Conservation (phyloP, 371 early-diverging fungal species). For the Rhizopus stolonifer region DNA sequence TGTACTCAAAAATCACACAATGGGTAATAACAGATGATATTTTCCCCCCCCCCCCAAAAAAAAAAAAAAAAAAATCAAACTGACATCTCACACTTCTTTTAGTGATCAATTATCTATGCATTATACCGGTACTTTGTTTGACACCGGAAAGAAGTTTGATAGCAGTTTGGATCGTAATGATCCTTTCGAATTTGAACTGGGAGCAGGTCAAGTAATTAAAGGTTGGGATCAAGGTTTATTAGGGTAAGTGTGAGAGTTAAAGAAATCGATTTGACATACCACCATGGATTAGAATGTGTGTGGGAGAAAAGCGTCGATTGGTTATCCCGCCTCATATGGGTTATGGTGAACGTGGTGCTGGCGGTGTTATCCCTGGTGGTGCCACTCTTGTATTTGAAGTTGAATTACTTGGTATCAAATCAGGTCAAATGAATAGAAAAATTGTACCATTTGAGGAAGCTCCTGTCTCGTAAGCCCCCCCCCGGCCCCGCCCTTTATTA, state of each 20-base stretch:
- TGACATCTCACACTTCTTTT: too few relatives aligned
- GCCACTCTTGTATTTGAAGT: slow-evolving; percentile 70
- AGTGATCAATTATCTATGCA: slow-evolving; percentile 77
- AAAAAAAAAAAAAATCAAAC: too few relatives aligned
- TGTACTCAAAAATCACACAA: slow-evolving; percentile 45
- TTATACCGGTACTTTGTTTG: slow-evolving; percentile 76
- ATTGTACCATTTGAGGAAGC: not conserved
- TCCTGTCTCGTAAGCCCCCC: slow-evolving; percentile 16
- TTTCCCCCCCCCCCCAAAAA: too few relatives aligned
- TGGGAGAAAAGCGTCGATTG: slow-evolving; percentile 82
- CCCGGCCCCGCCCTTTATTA: not conserved
- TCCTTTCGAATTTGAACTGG: slow-evolving; percentile 76
- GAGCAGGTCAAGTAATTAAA: slow-evolving; percentile 64
- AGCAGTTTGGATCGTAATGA: slow-evolving; percentile 67
- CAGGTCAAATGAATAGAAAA: slow-evolving; percentile 4
- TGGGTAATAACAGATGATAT: slow-evolving; percentile 40
- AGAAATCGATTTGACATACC: not conserved
- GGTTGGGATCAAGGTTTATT: slow-evolving; percentile 85
- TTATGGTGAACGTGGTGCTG: slow-evolving; percentile 62
- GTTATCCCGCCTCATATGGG: slow-evolving; percentile 68
- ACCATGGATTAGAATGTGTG: slow-evolving; percentile 65
- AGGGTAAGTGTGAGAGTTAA: slow-evolving; percentile 33
- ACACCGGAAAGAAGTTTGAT: slow-evolving; percentile 75
- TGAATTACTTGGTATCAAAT: slow-evolving; percentile 59
- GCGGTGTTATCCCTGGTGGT: slow-evolving; percentile 56